A percentile compares a stretch with the other conserved stretches of the same genome.
phyloP scores from a whole-genome alignment of 2,329 filamentous ascomycete genomes.

The Beauveria caledonica region DNA sequence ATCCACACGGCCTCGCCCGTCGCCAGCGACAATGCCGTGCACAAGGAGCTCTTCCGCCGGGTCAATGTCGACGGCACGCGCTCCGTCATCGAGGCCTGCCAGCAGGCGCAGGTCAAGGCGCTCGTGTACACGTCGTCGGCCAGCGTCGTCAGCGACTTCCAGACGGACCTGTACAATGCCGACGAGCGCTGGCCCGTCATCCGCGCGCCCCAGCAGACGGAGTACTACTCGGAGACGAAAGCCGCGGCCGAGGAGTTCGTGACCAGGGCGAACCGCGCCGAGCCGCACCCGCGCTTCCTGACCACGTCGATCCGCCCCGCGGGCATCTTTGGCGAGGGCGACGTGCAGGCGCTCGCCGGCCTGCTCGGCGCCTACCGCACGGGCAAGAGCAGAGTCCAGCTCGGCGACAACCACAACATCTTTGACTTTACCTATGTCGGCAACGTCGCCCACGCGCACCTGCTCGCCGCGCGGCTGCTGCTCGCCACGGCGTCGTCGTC shows the following conservation, averaged over 20 bases:
- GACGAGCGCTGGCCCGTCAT: slow-evolving; percentile 77
- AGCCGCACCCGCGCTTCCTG: slow-evolving; percentile 47
- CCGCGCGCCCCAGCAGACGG: slow-evolving; percentile 58
- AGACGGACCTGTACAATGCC: slow-evolving; percentile 70
- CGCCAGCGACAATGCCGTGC: slow-evolving; percentile 41
- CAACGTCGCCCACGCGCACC: slow-evolving; percentile 66
- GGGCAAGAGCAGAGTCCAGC: slow-evolving; percentile 65
- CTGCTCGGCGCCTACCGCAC: slow-evolving; percentile 64
- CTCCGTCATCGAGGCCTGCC: slow-evolving; percentile 67
- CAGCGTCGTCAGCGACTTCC: slow-evolving; percentile 78
- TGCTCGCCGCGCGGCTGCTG: slow-evolving; percentile 69
- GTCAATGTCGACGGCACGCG: slow-evolving; percentile 86
- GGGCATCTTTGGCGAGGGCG: slow-evolving; percentile 85
- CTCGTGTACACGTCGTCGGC: slow-evolving; percentile 89
- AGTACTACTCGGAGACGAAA: slow-evolving; percentile 91
- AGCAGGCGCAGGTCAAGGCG: slow-evolving; percentile 61
- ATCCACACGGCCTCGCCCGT: slow-evolving; percentile 81
- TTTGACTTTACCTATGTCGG: slow-evolving; percentile 59
- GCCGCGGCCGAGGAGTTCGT: slow-evolving; percentile 76
- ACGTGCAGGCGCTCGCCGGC: slow-evolving; percentile 65
- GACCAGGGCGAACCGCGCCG: slow-evolving; percentile 61
- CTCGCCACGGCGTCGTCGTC: slow-evolving; percentile 48
- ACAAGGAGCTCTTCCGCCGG: slow-evolving; percentile 59
- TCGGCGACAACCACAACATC: slow-evolving; percentile 61
- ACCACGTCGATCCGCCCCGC: slow-evolving; percentile 79